A percentile compares a stretch with the other conserved stretches of the same genome.
Conservation (phyloP, 2,329 filamentous ascomycete species). For the Trichoderma cornu-damae region DNA sequence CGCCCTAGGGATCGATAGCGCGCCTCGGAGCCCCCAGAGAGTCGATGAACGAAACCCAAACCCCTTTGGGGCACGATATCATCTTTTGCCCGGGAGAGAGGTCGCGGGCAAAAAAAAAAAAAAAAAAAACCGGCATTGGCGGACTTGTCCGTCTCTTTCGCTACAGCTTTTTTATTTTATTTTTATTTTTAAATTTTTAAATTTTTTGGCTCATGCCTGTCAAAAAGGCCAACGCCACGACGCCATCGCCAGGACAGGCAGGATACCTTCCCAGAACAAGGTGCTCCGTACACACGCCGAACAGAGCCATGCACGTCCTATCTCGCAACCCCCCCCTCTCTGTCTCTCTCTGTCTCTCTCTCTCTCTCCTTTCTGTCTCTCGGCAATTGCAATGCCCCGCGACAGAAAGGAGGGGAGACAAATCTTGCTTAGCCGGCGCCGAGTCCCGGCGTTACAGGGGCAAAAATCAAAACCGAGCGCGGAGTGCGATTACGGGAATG, state of each 20-base stretch:
- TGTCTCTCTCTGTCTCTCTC: conserved; percentile 3
- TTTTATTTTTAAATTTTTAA: no score
- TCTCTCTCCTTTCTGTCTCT: not conserved
- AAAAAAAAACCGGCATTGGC: no score
- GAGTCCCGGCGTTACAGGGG: not conserved
- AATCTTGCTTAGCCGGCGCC: not conserved
- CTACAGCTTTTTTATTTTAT: not conserved
- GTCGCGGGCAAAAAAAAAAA: no score
- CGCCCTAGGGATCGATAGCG: not conserved
- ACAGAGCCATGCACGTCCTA: not conserved
- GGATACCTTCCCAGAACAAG: not conserved
- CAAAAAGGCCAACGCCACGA: conserved; percentile 1
- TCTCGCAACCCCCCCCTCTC: not conserved
- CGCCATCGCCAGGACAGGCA: not conserved
- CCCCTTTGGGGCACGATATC: not conserved
- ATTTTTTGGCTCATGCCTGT: not conserved
- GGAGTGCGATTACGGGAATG: not conserved
- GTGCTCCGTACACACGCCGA: not conserved
- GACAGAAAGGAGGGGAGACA: conserved; percentile 9
- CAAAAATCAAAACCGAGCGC: conserved; percentile 5
- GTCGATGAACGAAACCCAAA: conserved; percentile 13
- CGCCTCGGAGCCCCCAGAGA: not conserved
- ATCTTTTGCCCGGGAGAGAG: not conserved
- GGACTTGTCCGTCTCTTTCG: not conserved
- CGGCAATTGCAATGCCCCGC: conserved; percentile 3